These are phyloP conservation scores for Periconia macrospinosa DNA, from an alignment of 2,329 filamentous ascomycete species.

Conservation along the genomic window DNA sequence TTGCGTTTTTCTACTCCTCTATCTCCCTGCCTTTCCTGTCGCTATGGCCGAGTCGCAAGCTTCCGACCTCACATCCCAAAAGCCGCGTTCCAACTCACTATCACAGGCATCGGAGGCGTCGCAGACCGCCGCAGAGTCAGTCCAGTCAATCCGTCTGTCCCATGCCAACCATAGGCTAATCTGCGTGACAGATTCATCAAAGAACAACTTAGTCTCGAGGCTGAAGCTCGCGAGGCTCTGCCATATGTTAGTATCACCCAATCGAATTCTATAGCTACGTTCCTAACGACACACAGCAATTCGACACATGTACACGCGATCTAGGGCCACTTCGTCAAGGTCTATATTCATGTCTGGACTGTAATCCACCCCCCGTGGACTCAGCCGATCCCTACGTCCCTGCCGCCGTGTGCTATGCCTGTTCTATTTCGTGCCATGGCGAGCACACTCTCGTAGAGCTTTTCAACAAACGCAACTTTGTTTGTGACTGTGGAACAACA, in stretches of 20 bases:
- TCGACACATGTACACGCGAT: conserved; percentile 89
- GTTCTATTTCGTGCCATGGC: conserved; percentile 94
- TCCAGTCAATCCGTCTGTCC: neutral
- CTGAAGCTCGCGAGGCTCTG: conserved; percentile 90
- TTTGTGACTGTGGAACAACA: conserved; percentile 92
- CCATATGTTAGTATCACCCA: conserved; percentile 71
- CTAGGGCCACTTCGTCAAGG: conserved; percentile 85
- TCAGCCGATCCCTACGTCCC: conserved; percentile 65
- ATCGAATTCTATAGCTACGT: neutral
- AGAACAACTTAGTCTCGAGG: conserved; percentile 86
- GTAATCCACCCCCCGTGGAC: conserved; percentile 75
- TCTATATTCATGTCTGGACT: conserved; percentile 91
- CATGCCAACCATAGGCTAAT: neutral
- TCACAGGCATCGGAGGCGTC: conserved; percentile 54
- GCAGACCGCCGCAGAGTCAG: conserved; percentile 56
- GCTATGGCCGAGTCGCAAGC: conserved; percentile 32
- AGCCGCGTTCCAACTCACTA: conserved; percentile 42
- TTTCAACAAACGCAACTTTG: conserved; percentile 93
- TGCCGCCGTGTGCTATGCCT: conserved; percentile 93
- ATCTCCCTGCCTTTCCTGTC: neutral
- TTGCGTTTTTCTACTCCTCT: neutral
- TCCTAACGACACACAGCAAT: conserved; percentile 63
- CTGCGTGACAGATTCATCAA: conserved; percentile 72
- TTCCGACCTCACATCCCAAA: conserved; percentile 17
- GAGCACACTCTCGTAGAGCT: conserved; percentile 94